Percentiles rank a stretch among this genome's conserved stretches.
Evolutionary conservation across 2,329 filamentous ascomycete species (phyloP).

Genomic region (Trichoderma sp.): DNA sequence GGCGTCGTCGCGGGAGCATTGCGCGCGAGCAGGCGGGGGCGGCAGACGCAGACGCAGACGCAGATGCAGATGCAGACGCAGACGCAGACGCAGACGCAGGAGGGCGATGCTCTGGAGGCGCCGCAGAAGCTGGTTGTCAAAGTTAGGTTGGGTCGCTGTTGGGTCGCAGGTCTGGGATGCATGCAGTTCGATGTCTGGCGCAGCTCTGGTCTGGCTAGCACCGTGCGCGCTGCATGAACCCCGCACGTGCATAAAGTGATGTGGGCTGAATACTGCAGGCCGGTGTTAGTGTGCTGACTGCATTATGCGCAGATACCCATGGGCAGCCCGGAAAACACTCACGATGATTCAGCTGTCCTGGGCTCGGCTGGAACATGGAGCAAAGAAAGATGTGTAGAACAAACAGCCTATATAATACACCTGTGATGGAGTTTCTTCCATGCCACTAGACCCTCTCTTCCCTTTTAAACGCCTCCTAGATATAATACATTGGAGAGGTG

Average conservation of each 20-base stretch:
- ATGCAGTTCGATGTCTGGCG: conserved; percentile 17
- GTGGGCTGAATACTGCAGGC: not conserved
- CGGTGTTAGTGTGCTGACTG: not conserved
- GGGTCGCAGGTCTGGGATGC: conserved; percentile 28
- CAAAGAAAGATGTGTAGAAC: not conserved
- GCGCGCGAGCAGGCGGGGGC: conserved; percentile 25
- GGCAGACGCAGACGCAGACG: not conserved
- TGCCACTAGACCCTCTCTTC: too few species aligned
- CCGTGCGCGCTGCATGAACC: conserved; percentile 33
- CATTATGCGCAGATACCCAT: not conserved
- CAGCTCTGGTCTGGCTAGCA: conserved; percentile 28
- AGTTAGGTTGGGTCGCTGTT: conserved; percentile 28
- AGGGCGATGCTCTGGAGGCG: not conserved
- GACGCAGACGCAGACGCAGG: not conserved
- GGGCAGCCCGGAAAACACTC: not conserved
- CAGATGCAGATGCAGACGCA: not conserved
- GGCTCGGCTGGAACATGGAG: not conserved
- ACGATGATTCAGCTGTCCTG: not conserved
- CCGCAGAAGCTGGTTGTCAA: conserved; percentile 25
- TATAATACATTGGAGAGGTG: conserved; percentile 22
- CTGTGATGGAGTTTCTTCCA: not conserved
- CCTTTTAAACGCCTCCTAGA: not conserved
- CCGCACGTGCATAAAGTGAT: conserved; percentile 26
- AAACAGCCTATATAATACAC: not conserved
- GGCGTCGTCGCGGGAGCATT: conserved; percentile 32